Percentiles rank a stretch among this genome's conserved stretches.
These are phyloP conservation scores for Mimosa pudica DNA, from an alignment of 306 rosid species.

Conservation along the genomic window DNA sequence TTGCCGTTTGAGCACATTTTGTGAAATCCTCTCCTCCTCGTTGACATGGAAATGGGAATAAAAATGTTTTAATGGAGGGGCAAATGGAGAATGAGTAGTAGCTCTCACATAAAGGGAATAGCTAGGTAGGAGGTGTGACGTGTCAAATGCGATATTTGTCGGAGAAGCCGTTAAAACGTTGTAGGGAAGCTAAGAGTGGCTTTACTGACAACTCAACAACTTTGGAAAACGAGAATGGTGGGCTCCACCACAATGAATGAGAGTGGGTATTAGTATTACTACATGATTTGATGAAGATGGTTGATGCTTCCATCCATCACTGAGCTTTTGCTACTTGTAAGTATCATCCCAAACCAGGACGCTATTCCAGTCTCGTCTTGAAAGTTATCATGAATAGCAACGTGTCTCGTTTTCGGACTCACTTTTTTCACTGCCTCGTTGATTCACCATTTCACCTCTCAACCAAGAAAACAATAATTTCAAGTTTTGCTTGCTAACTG, in stretches of 20 bases:
- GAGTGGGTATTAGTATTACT: background rate
- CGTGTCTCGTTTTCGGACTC: too few species aligned
- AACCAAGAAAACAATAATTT: background rate
- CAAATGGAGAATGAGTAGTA: background rate
- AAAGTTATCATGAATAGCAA: background rate
- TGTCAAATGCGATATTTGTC: conserved; percentile 21
- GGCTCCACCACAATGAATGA: conserved; percentile 40
- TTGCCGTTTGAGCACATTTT: background rate
- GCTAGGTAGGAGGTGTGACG: background rate
- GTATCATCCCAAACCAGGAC: background rate
- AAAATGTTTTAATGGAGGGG: background rate
- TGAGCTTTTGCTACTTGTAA: conserved; percentile 18
- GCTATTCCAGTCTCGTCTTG: background rate
- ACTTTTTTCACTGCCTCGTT: background rate
- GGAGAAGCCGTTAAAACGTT: conserved; percentile 25
- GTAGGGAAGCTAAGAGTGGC: conserved; percentile 15
- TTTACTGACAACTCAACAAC: conserved; percentile 33
- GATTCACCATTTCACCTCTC: background rate
- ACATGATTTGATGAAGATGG: conserved; percentile 29
- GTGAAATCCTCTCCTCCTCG: background rate
- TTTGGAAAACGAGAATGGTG: conserved; percentile 22
- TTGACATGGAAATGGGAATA: background rate
- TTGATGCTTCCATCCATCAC: conserved; percentile 19
- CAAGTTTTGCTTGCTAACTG: background rate
- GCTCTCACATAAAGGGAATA: conserved; percentile 9